Conservation (phyloP, 768 basidiomycete genomes). For the Mycena alexandri region DNA sequence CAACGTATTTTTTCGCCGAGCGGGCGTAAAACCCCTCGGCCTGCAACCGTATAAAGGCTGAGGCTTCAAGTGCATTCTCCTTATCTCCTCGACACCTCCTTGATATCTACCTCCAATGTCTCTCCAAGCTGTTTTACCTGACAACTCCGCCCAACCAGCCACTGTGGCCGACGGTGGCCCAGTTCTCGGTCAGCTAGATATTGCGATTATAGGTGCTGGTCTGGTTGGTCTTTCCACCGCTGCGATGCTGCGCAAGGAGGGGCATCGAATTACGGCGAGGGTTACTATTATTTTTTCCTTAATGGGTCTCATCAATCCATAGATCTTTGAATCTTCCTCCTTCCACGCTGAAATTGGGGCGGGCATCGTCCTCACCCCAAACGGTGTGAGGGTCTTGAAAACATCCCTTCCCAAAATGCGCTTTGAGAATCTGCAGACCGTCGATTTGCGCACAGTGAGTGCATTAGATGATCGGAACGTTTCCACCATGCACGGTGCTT, state of each 20-base stretch:
- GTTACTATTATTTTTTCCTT: background rate
- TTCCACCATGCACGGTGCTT: no score
- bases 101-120: no score
- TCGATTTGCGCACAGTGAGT: conserved; percentile 4
- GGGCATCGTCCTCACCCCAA: conserved; percentile 28
- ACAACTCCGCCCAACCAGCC: no score
- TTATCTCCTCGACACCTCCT: no score
- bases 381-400: conserved; percentile 10
- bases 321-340: conserved; percentile 29
- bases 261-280: conserved; percentile 11
- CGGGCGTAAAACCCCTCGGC: no score
- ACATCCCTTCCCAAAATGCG: background rate
- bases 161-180: no score
- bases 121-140: no score
- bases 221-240: conserved; percentile 3
- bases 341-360: conserved; percentile 32
- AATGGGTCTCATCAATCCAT: no score
- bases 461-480: no score
- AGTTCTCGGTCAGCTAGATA: background rate
- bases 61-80: no score
- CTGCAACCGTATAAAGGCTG: no score
- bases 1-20: no score
- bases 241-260: conserved; percentile 13
- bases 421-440: background rate
- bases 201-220: conserved; percentile 9